phyloP scores from a whole-genome alignment of 2,329 filamentous ascomycete genomes.

The Blumeria graminis region DNA sequence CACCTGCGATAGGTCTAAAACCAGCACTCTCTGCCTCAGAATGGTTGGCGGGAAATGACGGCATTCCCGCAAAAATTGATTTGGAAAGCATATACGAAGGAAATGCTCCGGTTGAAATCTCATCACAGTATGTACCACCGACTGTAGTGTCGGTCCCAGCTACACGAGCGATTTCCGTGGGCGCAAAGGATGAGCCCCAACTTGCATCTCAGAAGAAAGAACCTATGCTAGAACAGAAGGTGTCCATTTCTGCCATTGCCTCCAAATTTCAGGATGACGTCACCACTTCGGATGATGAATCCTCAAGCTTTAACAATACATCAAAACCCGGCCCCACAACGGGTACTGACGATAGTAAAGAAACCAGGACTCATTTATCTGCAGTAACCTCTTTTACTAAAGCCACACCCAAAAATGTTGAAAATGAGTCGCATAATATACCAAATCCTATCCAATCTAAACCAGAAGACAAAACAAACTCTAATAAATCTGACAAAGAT shows the following conservation, averaged over 20 bases:
- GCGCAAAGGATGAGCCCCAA: constrained; percentile 27
- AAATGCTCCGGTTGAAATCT: constrained; percentile 51
- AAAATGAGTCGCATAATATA: constrained; percentile 5
- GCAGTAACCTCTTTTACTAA: constrained; percentile 16
- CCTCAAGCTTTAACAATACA: constrained; percentile 72
- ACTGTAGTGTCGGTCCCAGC: constrained; percentile 21
- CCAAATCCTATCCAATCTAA: constrained; percentile 13
- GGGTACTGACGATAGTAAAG: constrained; percentile 17
- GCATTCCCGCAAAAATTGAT: constrained; percentile 71
- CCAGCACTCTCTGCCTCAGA: constrained; percentile 58
- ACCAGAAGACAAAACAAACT: neutral
- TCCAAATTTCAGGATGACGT: constrained; percentile 62
- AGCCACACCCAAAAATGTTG: constrained; percentile 6
- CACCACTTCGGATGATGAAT: constrained; percentile 30
- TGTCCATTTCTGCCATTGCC: constrained; percentile 64
- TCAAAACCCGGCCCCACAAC: constrained; percentile 45
- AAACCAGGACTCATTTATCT: constrained; percentile 20
- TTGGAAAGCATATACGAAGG: constrained; percentile 83
- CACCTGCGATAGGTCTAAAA: constrained; percentile 57
- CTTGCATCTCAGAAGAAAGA: constrained; percentile 30
- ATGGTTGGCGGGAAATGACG: constrained; percentile 72
- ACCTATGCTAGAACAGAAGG: constrained; percentile 62
- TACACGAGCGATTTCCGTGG: constrained; percentile 18
- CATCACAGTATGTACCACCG: constrained; percentile 40
- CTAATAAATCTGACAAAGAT: neutral